These are phyloP conservation scores for Neonectria coccinea DNA, from an alignment of 2,329 filamentous ascomycete genomes.

Conservation along the genomic window DNA sequence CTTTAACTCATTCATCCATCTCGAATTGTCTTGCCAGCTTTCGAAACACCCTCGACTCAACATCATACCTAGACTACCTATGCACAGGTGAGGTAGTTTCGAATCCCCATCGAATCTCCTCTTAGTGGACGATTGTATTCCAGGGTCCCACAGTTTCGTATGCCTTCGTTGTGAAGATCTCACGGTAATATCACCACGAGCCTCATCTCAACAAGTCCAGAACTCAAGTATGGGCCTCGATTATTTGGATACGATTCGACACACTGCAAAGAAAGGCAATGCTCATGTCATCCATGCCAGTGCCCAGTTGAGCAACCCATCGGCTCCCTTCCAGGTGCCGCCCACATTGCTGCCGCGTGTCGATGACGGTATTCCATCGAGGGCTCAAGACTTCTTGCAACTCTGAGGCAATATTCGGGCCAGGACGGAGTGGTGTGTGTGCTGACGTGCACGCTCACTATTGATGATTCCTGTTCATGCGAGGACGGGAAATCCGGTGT, in stretches of 20 bases:
- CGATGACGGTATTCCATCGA: neutral
- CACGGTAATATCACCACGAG: neutral
- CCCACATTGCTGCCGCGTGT: neutral
- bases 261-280: neutral
- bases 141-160: neutral
- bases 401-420: constrained; percentile 2
- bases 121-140: neutral
- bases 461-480: constrained; percentile 18
- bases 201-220: neutral
- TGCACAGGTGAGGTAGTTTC: neutral
- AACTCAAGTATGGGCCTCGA: neutral
- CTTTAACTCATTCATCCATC: neutral
- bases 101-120: neutral
- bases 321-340: neutral
- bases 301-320: neutral
- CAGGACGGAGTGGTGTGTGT: neutral
- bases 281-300: neutral
- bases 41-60: neutral
- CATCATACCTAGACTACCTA: neutral
- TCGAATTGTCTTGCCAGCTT: neutral
- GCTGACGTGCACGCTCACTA: constrained; percentile 25
- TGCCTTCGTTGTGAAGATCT: neutral
- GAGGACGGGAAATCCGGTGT: neutral
- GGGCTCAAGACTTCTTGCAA: neutral
- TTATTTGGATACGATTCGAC: neutral